Evolutionary conservation across 345 rosid species (phyloP), one percentile per base, ranked within the genome.

Genomic region (Murraya koenigii): DNA sequence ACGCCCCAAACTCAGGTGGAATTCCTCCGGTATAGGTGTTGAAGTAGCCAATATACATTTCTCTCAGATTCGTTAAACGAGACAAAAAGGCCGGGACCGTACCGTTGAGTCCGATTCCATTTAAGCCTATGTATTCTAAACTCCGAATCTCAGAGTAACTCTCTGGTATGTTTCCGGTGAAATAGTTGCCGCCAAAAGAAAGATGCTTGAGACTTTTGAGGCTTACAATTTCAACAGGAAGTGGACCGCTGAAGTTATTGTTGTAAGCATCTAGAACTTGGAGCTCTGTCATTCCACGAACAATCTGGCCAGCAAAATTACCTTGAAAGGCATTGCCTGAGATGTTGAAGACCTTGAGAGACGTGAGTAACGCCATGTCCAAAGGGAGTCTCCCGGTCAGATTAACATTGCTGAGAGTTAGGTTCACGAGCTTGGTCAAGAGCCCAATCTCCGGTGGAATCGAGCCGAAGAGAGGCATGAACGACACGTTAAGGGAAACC

Each of bases 401-500:
- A 67, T 87, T 91, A 59, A 39, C 82, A 0, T 71, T 81, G 4
- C 87, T 69, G 55, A 93, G 32, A 0, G 99, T 90, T 22, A 95
- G 89, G 81, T 86, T 91, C 71, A 88, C 89, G 23, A 95, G 91
- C 84, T 74, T 83, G 41, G 77, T 47, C 76, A 93, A 69, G 60
- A 79, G 71, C 55, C 98, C 98, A 74, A 95, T 90, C 79, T 88
- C 97, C 23, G 88, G 92, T 2, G 98, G 93, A 35, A 95, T 77
- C 0, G 66, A 79, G 1, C 99, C 97, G 20, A 81, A 81, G 3
- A 95, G 82, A 74, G 81, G 82, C 71, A 77, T 54, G 32, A 77
- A 89, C 0, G 93, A 85, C 66, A 92, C 79, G 82, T 89, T 85
- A 6, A 95, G 84, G 66, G 97, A 86, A 19, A 91, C 83, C 17